Evolutionary conservation across 2,329 filamentous ascomycete species (phyloP), one percentile per base, ranked within the genome.

Genomic region (Fusarium duplospermum): DNA sequence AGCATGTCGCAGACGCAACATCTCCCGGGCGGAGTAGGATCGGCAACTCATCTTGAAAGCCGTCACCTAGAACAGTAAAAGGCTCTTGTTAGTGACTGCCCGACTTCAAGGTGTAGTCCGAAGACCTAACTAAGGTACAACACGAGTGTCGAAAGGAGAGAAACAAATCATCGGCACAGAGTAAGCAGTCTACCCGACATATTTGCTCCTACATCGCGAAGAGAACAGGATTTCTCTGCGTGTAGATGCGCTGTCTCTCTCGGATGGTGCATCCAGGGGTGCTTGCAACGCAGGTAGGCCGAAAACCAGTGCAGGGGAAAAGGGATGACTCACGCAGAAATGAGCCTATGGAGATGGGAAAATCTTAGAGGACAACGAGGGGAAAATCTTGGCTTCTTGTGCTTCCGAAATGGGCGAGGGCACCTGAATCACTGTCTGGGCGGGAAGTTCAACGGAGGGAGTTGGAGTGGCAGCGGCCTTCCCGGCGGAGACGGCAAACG

Each of bases 11-110:
- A 84, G 73, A 54, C 76, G 76, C 52, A 88, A 78, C n/a, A 89
- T 81, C 77, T 89, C 85, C 38, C 80, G 77, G 60, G 84, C 78
- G 10, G 82, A 83, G 73, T 89, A 89, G 13, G 76, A 83, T 50
- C 81, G 82, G 14, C 82, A 80, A 63, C 80, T 79, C 87, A 89
- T 88, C 63, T 78, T 78, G 77, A 78, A 84, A 70, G 81, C 83
- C 71, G 75, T 76, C 66, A 80, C 70, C 79, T 81, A 78, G 62
- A 61, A 66, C 76, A n/a, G 47, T 69, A 79, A 72, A 81, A 69
- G 72, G 67, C 77, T 71, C 36, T 72, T 59, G 76, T 83, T 70
- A 83, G 82, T 70, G 62, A 81, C 76, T 58, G 75, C 78, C 66
- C 79, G 77, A 72, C 71, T 47, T 79, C 75, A 16, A 76, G 56